Conservation (phyloP, 441 rosid genomes). For the Melastoma candidum region DNA sequence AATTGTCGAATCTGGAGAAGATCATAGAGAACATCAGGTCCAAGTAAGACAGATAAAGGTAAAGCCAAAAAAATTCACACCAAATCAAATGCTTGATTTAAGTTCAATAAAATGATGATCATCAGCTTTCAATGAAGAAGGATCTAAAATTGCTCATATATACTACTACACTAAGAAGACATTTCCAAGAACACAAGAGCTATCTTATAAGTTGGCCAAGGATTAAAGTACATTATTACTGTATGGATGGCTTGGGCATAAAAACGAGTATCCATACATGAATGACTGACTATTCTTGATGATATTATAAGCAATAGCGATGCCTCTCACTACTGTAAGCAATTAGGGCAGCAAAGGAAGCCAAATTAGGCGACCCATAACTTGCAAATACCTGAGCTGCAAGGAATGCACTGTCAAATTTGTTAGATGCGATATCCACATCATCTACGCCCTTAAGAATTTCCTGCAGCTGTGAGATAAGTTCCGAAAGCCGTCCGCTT, state of each 20-base stretch:
- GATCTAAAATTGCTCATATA: too few relatives aligned
- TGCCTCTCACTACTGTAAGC: not conserved
- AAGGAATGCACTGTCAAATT: conserved; percentile 46
- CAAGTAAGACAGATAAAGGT: conserved; percentile 8
- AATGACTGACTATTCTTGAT: too few relatives aligned
- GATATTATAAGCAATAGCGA: too few relatives aligned
- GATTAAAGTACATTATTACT: too few relatives aligned
- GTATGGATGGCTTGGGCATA: too few relatives aligned
- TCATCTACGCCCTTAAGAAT: conserved; percentile 64
- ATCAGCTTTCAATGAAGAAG: too few relatives aligned
- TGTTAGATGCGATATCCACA: conserved; percentile 40
- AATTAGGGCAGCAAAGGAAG: not conserved
- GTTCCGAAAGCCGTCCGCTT: conserved; percentile 66
- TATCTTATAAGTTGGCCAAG: too few relatives aligned
- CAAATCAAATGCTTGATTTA: not conserved
- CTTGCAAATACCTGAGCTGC: conserved; percentile 62
- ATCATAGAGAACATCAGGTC: conserved; percentile 7
- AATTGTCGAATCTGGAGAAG: conserved; percentile 54
- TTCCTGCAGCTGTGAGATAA: conserved; percentile 76
- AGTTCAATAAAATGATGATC: not conserved
- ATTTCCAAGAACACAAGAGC: too few relatives aligned
- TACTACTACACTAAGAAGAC: too few relatives aligned
- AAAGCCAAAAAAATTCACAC: conserved; percentile 1
- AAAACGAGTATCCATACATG: too few relatives aligned
- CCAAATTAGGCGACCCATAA: not conserved